Evolutionary conservation across 495 filamentous ascomycete genomes (phyloP).

Genomic region (Neurospora pannonica): DNA sequence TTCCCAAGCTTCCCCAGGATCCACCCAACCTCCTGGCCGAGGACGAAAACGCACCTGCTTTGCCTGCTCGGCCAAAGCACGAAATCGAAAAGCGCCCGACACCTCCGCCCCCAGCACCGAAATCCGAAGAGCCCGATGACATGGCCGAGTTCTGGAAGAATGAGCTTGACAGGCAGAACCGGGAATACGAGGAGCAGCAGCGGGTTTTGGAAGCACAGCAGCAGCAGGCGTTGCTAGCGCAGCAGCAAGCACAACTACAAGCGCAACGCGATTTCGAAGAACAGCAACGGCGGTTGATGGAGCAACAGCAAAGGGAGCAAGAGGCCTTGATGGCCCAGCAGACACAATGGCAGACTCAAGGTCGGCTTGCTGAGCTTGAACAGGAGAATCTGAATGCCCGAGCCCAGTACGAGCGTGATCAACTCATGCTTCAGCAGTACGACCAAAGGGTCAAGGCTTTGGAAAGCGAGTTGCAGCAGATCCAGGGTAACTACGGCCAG

Average conservation of each 20-base stretch:
- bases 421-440: conserved; percentile 93
- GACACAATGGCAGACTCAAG: conserved; percentile 83
- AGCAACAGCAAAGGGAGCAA: conserved; percentile 84
- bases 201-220: conserved; percentile 76
- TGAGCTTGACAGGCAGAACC: conserved; percentile 79
- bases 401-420: conserved; percentile 92
- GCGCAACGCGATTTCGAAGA: conserved; percentile 91
- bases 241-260: conserved; percentile 70
- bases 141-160: conserved; percentile 98
- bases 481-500: conserved; percentile 74
- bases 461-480: conserved; percentile 74
- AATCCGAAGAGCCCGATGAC: conserved; percentile 74
- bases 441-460: conserved; percentile 87
- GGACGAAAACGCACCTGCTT: conserved; percentile 69
- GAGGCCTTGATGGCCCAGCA: conserved; percentile 83
- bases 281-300: conserved; percentile 76
- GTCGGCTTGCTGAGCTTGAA: conserved; percentile 86
- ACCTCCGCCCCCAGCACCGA: conserved; percentile 51
- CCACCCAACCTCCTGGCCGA: conserved; percentile 81
- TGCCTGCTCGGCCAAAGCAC: conserved; percentile 73
- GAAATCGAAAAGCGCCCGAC: conserved; percentile 57
- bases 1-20: conserved; percentile 91
- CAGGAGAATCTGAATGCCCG: conserved; percentile 89
- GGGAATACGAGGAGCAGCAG: conserved; percentile 91
- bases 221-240: conserved; percentile 48